Percentiles rank a stretch among this genome's conserved stretches.
Conservation (phyloP, 1,139 yeast species). For the Torulaspora globosa region DNA sequence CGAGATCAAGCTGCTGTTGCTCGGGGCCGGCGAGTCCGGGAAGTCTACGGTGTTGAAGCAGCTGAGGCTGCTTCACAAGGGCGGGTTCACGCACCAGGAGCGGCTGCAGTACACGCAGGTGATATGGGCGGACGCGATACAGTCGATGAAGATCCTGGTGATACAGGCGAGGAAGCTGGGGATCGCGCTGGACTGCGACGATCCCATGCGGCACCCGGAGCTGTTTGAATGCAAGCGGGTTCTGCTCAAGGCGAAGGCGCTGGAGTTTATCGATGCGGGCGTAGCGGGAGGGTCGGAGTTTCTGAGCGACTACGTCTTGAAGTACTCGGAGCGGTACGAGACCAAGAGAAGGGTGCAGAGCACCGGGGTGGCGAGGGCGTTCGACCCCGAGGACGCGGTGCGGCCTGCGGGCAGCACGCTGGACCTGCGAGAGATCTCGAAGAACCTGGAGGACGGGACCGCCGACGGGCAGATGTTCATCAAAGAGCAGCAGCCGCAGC, state of each 20-base stretch:
- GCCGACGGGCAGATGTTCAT: conserved; percentile 30
- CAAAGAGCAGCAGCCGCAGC: conserved; percentile 14
- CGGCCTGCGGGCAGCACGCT: conserved; percentile 11
- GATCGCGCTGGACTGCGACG: conserved; percentile 59
- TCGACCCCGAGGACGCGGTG: conserved; percentile 40
- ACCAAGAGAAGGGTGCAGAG: conserved; percentile 49
- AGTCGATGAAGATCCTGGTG: conserved; percentile 78
- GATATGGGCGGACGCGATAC: conserved; percentile 92
- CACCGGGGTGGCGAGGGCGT: conserved; percentile 51
- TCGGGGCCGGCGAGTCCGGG: conserved; percentile 97
- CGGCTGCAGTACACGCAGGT: conserved; percentile 77
- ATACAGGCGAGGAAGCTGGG: conserved; percentile 64
- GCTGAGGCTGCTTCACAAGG: conserved; percentile 77
- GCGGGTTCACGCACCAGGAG: conserved; percentile 79
- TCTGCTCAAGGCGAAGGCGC: conserved; percentile 53
- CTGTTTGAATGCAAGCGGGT: conserved; percentile 47
- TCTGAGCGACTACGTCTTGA: conserved; percentile 59
- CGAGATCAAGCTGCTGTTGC: conserved; percentile 61
- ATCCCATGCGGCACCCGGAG: conserved; percentile 41
- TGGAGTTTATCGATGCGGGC: conserved; percentile 60
- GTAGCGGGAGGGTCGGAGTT: conserved; percentile 65
- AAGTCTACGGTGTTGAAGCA: conserved; percentile 95
- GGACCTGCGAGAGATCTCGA: conserved; percentile 34
- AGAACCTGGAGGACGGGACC: conserved; percentile 31
- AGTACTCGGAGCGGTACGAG: conserved; percentile 55